Evolutionary conservation across 2,329 filamentous ascomycete species (phyloP).

Genomic region (Alternaria consortialis): DNA sequence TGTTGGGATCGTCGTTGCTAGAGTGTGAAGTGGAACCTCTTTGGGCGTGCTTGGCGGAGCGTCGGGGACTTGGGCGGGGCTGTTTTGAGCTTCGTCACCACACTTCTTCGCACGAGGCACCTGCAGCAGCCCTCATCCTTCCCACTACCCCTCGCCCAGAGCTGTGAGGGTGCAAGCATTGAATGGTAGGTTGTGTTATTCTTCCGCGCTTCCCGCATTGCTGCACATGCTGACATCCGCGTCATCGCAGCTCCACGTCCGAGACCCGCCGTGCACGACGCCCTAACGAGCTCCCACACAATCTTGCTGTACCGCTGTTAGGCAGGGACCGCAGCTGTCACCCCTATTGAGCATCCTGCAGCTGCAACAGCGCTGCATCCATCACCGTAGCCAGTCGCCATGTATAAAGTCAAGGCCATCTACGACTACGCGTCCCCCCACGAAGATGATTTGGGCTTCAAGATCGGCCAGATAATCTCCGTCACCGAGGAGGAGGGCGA

Average conservation of each 20-base stretch:
- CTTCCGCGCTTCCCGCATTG: slow-evolving; percentile 22
- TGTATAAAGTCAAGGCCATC: slow-evolving; percentile 93
- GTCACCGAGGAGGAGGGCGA: slow-evolving; percentile 91
- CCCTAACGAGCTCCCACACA: slow-evolving; percentile 8
- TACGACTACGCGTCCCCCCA: slow-evolving; percentile 94
- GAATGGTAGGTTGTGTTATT: slow-evolving; percentile 8
- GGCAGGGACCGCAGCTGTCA: slow-evolving; percentile 25
- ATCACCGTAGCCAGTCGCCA: slow-evolving; percentile 23
- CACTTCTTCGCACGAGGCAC: slow-evolving; percentile 20
- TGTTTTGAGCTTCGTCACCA: slow-evolving; percentile 31
- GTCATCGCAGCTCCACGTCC: slow-evolving; percentile 26
- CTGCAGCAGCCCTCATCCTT: slow-evolving; percentile 21
- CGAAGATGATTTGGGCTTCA: slow-evolving; percentile 93
- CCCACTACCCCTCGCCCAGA: slow-evolving; percentile 16
- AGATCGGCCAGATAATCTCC: slow-evolving; percentile 86
- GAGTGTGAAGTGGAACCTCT: slow-evolving; percentile 14
- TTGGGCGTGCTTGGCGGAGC: slow-evolving; percentile 18
- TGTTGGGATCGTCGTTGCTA: slow-evolving; percentile 16
- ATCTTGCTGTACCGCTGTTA: slow-evolving; percentile 11
- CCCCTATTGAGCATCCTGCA: slow-evolving; percentile 10
- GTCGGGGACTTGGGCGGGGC: slow-evolving; percentile 24
- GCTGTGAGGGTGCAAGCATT: slow-evolving; percentile 22
- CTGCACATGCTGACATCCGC: slow-evolving; percentile 22
- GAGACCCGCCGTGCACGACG: slow-evolving; percentile 21
- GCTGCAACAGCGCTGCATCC: slow-evolving; percentile 3